Conservation (phyloP, 1,139 yeast genomes). For the Geotrichum phurueaensis region DNA sequence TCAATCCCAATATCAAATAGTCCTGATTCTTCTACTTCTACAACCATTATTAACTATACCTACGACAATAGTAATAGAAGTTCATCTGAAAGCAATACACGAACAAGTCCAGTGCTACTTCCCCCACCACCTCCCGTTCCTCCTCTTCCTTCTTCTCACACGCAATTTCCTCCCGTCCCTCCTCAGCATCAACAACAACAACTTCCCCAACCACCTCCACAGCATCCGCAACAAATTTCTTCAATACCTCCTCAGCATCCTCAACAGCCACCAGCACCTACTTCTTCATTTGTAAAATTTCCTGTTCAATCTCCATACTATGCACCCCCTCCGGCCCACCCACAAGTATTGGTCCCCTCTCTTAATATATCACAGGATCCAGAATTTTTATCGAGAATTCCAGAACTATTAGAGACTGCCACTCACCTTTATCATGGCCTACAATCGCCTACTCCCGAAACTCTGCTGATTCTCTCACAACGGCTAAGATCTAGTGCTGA, state of each 20-base stretch:
- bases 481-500: constrained; percentile 14
- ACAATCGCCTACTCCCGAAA: constrained; percentile 7
- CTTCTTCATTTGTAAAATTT: background rate
- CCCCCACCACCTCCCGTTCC: background rate
- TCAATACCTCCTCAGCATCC: background rate
- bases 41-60: background rate
- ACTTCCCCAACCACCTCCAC: constrained; percentile 4
- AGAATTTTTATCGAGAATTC: constrained; percentile 8
- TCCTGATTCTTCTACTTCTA: background rate
- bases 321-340: constrained; percentile 2
- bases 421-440: constrained; percentile 12
- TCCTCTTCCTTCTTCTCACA: background rate
- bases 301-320: background rate
- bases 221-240: background rate
- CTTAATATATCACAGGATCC: constrained; percentile 6
- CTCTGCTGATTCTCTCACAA: constrained; percentile 10
- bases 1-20: constrained; percentile 5
- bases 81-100: background rate
- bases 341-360: background rate
- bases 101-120: background rate
- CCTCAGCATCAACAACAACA: constrained; percentile 5
- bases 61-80: background rate
- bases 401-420: constrained; percentile 14
- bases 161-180: background rate
- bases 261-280: constrained; percentile 6